Percentiles rank a stretch among this genome's conserved stretches.
These are phyloP conservation scores for Phylloporus rhodoxanthus DNA, from an alignment of 768 basidiomycete species.

Conservation along the genomic window DNA sequence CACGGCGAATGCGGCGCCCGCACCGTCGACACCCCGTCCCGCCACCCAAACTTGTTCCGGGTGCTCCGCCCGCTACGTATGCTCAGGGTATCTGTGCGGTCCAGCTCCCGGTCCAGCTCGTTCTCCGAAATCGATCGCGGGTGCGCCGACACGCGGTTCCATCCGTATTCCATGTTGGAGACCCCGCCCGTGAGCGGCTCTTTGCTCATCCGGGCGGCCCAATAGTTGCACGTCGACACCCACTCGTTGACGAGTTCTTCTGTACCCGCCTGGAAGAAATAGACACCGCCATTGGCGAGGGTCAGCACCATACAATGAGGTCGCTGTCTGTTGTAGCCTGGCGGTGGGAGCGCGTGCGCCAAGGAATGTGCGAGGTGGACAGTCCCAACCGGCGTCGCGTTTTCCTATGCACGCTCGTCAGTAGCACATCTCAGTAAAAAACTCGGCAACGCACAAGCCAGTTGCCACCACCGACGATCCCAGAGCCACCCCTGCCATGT, in stretches of 20 bases:
- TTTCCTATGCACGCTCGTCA: constrained; percentile 50
- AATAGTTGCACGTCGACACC: constrained; percentile 99
- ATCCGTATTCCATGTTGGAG: constrained; percentile 99
- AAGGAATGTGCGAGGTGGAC: constrained; percentile 83
- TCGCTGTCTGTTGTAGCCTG: constrained; percentile 85
- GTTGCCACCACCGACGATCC: constrained; percentile 89
- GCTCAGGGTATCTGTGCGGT: constrained; percentile 57
- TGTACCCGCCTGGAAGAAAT: constrained; percentile 97
- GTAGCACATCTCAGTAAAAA: not conserved
- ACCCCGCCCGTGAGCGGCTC: constrained; percentile 95
- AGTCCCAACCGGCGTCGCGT: constrained; percentile 78
- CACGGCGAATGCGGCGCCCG: constrained; percentile 67
- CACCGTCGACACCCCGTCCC: constrained; percentile 60
- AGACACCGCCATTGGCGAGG: constrained; percentile 82
- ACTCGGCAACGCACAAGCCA: constrained; percentile 74
- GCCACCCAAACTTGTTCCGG: constrained; percentile 69
- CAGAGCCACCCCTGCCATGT: constrained; percentile 50
- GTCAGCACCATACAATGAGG: constrained; percentile 95
- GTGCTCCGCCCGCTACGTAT: constrained; percentile 70
- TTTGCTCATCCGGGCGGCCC: constrained; percentile 93
- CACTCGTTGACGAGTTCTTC: constrained; percentile 98
- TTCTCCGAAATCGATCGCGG: constrained; percentile 54
- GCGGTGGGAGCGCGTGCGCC: constrained; percentile 81
- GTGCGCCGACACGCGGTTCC: constrained; percentile 68
- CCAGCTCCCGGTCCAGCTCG: constrained; percentile 46